phyloP scores from a whole-genome alignment of 768 basidiomycete genomes.

The Amanita thiersii region DNA sequence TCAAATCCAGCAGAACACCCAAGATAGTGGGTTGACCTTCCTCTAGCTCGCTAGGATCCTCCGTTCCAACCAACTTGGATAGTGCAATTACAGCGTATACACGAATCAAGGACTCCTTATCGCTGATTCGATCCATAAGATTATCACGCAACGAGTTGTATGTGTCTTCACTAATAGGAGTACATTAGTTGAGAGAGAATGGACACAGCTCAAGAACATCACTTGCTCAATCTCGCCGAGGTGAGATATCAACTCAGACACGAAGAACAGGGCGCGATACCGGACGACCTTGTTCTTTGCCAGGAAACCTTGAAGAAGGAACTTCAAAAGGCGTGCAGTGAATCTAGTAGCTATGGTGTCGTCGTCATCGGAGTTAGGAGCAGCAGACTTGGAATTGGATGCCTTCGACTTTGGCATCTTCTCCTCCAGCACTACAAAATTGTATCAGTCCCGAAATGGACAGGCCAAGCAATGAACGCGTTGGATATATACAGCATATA shows the following conservation, averaged over 20 bases:
- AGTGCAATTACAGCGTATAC: conserved; percentile 80
- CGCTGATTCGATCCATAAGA: conserved; percentile 71
- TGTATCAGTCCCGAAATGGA: not conserved
- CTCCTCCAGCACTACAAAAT: conserved; percentile 9
- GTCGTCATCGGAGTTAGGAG: conserved; percentile 48
- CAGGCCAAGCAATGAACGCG: not conserved
- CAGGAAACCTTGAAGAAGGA: conserved; percentile 71
- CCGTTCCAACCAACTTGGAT: conserved; percentile 68
- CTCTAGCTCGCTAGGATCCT: conserved; percentile 48
- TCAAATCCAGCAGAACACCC: conserved; percentile 59
- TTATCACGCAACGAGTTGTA: conserved; percentile 60
- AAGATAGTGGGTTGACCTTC: conserved; percentile 44
- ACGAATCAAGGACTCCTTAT: conserved; percentile 82
- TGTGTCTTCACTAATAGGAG: conserved; percentile 61
- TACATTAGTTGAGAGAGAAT: conserved; percentile 1
- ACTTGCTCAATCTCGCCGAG: conserved; percentile 87
- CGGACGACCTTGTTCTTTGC: conserved; percentile 91
- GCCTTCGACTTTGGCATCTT: conserved; percentile 16
- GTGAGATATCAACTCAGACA: conserved; percentile 80
- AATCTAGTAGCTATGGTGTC: conserved; percentile 68
- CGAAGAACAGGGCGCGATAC: conserved; percentile 70
- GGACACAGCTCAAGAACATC: not conserved
- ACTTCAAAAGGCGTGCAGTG: conserved; percentile 55
- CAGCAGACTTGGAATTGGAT: conserved; percentile 11
- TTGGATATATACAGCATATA: not conserved